phyloP scores from a whole-genome alignment of 768 basidiomycete species.

The Xanthoconium stramineum region DNA sequence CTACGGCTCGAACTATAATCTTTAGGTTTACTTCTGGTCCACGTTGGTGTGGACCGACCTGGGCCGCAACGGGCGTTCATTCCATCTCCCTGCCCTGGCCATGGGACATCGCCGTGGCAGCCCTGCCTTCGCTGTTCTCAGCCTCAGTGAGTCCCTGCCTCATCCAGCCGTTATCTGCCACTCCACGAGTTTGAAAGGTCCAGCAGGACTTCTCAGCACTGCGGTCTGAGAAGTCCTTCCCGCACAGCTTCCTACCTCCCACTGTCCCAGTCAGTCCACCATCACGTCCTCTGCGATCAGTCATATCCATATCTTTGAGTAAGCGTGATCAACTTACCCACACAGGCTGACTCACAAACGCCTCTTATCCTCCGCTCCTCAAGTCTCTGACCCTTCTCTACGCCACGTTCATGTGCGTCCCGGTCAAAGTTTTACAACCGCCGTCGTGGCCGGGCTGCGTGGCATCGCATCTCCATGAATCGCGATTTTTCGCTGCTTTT shows the following conservation, averaged over 20 bases:
- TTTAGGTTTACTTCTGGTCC: conserved; percentile 22
- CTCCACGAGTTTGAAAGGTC: conserved; percentile 21
- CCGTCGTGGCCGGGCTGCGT: conserved; percentile 18
- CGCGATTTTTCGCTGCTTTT: conserved; percentile 21
- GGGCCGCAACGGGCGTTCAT: conserved; percentile 23
- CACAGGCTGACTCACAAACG: conserved; percentile 11
- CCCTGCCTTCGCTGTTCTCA: conserved; percentile 2
- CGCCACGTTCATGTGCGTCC: conserved; percentile 4
- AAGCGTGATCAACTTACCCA: conserved; percentile 24
- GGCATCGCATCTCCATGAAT: conserved; percentile 18
- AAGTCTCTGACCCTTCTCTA: neutral
- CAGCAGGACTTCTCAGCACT: conserved; percentile 22
- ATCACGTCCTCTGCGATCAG: conserved; percentile 16
- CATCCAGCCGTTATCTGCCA: conserved; percentile 21
- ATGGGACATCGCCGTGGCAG: conserved; percentile 27
- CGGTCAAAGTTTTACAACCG: conserved; percentile 8
- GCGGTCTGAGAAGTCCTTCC: conserved; percentile 21
- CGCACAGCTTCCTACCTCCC: conserved; percentile 25
- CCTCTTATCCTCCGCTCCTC: conserved; percentile 15
- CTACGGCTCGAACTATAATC: conserved; percentile 6
- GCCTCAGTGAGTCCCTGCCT: conserved; percentile 7
- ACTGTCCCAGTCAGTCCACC: conserved; percentile 18
- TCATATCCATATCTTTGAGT: conserved; percentile 22
- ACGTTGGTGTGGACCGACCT: conserved; percentile 18
- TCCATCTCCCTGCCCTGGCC: conserved; percentile 18